These are phyloP conservation scores for Sarcodon sp. DNA, from an alignment of 768 basidiomycete genomes.

Conservation along the genomic window DNA sequence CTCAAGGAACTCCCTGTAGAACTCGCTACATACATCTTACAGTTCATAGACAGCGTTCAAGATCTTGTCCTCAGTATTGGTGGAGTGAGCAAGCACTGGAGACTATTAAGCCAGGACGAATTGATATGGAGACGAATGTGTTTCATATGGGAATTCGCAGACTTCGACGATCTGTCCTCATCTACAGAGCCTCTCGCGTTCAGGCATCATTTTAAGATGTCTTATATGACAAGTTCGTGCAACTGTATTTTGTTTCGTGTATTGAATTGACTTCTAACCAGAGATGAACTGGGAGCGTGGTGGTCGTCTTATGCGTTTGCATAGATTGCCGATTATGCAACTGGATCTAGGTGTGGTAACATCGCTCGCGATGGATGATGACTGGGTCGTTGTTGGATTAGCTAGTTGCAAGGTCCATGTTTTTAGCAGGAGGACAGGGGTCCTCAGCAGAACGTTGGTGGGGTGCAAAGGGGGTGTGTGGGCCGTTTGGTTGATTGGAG, in stretches of 20 bases:
- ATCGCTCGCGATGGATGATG: slow-evolving; percentile 68
- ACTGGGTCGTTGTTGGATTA: slow-evolving; percentile 83
- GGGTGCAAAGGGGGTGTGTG: slow-evolving; percentile 91
- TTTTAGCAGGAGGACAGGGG: slow-evolving; percentile 70
- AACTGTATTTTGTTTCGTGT: background rate
- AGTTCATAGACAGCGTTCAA: slow-evolving; percentile 63
- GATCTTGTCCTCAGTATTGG: slow-evolving; percentile 54
- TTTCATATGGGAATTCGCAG: slow-evolving; percentile 34
- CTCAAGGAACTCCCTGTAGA: slow-evolving; percentile 35
- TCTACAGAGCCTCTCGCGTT: background rate
- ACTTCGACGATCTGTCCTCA: background rate
- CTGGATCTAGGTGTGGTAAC: slow-evolving; percentile 30
- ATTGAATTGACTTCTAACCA: slow-evolving; percentile 15
- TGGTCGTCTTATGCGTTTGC: slow-evolving; percentile 55
- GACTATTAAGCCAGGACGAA: slow-evolving; percentile 57
- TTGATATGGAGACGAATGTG: slow-evolving; percentile 75
- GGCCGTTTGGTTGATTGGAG: slow-evolving; percentile 71
- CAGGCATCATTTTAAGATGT: background rate
- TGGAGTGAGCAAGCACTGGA: slow-evolving; percentile 65
- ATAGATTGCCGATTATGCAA: slow-evolving; percentile 27
- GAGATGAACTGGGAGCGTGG: slow-evolving; percentile 76
- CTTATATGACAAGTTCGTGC: background rate
- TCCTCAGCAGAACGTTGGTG: slow-evolving; percentile 60
- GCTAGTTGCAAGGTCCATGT: slow-evolving; percentile 78
- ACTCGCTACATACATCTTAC: slow-evolving; percentile 61